Evolutionary conservation across 2,329 filamentous ascomycete genomes (phyloP).

Genomic region (Apiospora pterosperma): DNA sequence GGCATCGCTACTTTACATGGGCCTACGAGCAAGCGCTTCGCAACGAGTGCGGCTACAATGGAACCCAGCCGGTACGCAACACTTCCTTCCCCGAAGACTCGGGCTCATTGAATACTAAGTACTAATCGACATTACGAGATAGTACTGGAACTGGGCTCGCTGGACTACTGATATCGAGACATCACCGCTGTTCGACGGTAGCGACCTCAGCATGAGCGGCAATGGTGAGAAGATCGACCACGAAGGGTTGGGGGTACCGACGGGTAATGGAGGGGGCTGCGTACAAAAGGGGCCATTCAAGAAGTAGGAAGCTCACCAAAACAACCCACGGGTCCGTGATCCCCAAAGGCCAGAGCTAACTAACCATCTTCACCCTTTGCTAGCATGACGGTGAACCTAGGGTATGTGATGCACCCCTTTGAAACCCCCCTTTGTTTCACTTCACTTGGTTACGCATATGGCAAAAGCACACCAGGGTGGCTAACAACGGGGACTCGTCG

Average conservation of each 20-base stretch:
- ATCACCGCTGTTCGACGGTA: conserved; percentile 47
- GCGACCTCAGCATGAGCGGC: conserved; percentile 38
- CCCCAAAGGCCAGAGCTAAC: neutral
- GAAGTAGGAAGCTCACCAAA: conserved; percentile 28
- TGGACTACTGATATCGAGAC: conserved; percentile 33
- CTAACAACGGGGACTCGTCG: neutral
- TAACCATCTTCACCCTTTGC: conserved; percentile 16
- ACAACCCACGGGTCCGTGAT: conserved; percentile 4
- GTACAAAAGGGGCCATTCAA: conserved; percentile 45
- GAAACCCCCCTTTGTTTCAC: neutral
- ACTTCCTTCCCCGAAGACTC: neutral
- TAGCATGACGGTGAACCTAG: conserved; percentile 24
- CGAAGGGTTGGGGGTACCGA: conserved; percentile 3
- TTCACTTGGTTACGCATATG: neutral
- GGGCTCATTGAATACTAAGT: neutral
- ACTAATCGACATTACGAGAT: conserved; percentile 7
- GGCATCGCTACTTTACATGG: conserved; percentile 31
- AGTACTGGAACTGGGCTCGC: conserved; percentile 43
- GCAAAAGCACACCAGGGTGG: neutral
- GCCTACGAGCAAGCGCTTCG: conserved; percentile 27
- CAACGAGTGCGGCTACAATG: conserved; percentile 28
- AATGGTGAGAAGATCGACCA: conserved; percentile 29
- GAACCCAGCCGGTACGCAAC: conserved; percentile 10
- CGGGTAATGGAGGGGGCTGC: conserved; percentile 41
- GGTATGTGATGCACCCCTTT: conserved; percentile 2